Evolutionary conservation across 805 yeast genomes (phyloP), one percentile per base, ranked within the genome.

Genomic region (Candida yuanshanica): DNA sequence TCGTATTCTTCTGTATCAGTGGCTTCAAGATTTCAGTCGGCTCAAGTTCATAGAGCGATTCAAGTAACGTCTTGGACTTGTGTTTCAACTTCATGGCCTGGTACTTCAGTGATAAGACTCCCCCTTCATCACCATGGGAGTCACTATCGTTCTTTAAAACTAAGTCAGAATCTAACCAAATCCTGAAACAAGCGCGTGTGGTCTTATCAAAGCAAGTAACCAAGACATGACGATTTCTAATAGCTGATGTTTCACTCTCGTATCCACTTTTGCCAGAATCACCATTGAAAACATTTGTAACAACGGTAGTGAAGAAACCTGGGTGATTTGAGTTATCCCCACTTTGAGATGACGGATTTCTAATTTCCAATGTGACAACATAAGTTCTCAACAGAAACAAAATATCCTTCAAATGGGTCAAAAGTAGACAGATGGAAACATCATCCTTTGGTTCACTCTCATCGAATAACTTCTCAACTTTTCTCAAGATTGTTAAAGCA

Each of bases 201-300:
- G 84, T 77, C 44, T 74, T 77, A 43, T 77, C 81, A 55, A 87
- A 75, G 5, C 89, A 74, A 35, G 76, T 64, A 5, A 42, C 38
- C 22, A 54, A 33, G 26, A 48, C 45, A 11, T 39, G 46, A 24
- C 60, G 53, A 17, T 12, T 20, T 20, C 39, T 45, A n/a, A 23
- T 41, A 12, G 43, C 31, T 2, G 12, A 16, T 4, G 24, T 4
- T 3, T 32, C 27, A 2, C 20, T 14, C 3, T 10, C 20, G 17
- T 17, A 13, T 12, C 18, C 34, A n/a, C 39, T 34, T 36, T 25
- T 44, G 2, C 17, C 25, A 1, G 85, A 69, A 47, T 85, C 95
- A 12, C 79, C 75, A 41, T 77, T 82, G 53, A 85, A 83, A 0
- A 85, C 95, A 2, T 93, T 93, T 47, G 82, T 84, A 40, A 85